These are phyloP conservation scores for Rhodotorula sp. DNA, from an alignment of 1,284 basidiomycete genomes.

Conservation along the genomic window DNA sequence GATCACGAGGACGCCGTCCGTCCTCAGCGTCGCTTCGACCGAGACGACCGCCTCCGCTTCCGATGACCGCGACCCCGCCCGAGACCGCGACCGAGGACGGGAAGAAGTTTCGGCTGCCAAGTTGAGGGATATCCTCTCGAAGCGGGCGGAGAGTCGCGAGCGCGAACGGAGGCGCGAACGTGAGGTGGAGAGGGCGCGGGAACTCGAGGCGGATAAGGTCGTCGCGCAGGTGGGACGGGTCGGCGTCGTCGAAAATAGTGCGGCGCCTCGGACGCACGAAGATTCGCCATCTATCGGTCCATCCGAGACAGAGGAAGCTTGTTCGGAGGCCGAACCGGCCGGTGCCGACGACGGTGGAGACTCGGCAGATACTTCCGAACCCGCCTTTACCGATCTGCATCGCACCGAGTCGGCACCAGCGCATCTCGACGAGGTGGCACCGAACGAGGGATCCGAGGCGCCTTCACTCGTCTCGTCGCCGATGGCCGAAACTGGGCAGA, in stretches of 20 bases:
- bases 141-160: conserved; percentile 32
- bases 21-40: neutral
- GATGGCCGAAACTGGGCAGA: too few species aligned
- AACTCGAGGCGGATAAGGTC: neutral
- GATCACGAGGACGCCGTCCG: neutral
- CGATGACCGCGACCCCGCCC: neutral
- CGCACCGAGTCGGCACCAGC: neutral
- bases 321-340: too few species aligned
- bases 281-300: neutral
- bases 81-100: too few species aligned
- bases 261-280: neutral
- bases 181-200: neutral
- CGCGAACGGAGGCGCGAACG: conserved; percentile 10
- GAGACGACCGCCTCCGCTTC: neutral
- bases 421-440: neutral
- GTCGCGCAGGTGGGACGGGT: neutral
- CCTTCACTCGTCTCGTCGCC: too few species aligned
- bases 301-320: too few species aligned
- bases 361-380: neutral
- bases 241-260: neutral
- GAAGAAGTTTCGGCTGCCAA: conserved; percentile 28
- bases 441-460: neutral
- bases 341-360: too few species aligned
- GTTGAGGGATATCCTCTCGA: conserved; percentile 31
- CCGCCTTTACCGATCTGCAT: neutral